A percentile compares a stretch with the other conserved stretches of the same genome.
Evolutionary conservation across 805 yeast genomes (phyloP).

Genomic region (Metschnikowia chrysomelidarum): DNA sequence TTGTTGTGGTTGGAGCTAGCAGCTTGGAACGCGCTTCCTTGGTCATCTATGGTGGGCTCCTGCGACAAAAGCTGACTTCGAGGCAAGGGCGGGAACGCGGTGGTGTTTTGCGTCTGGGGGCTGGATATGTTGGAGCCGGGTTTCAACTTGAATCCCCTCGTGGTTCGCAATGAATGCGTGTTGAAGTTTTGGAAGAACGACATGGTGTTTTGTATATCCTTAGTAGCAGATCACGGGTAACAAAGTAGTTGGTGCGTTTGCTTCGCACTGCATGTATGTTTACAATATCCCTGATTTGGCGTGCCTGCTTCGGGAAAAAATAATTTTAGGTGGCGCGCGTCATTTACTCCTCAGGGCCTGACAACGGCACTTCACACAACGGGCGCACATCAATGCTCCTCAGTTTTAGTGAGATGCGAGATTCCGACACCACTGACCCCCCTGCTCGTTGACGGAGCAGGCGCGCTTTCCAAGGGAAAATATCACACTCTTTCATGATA

Average conservation of each 20-base stretch:
- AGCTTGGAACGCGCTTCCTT: constrained; percentile 25
- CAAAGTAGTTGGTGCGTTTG: constrained; percentile 1
- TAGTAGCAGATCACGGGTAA: not conserved
- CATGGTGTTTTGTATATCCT: constrained; percentile 20
- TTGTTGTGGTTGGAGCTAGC: constrained; percentile 22
- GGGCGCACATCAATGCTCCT: constrained; percentile 9
- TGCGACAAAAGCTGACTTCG: constrained; percentile 11
- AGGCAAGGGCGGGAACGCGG: constrained; percentile 31
- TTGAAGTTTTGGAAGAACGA: constrained; percentile 45
- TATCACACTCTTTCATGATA: constrained; percentile 21
- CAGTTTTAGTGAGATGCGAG: constrained; percentile 7
- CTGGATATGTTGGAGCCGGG: constrained; percentile 38
- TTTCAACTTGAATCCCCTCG: constrained; percentile 44
- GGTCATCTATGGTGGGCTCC: constrained; percentile 9
- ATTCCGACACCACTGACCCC: not conserved
- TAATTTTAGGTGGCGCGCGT: not conserved
- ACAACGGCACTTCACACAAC: constrained; percentile 3
- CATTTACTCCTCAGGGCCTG: not conserved
- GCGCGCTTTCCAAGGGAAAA: constrained; percentile 5
- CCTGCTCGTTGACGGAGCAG: constrained; percentile 7
- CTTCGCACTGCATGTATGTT: constrained; percentile 11
- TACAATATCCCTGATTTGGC: constrained; percentile 17
- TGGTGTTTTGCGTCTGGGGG: constrained; percentile 35
- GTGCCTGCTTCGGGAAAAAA: not conserved
- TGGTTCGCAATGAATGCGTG: constrained; percentile 40